Conservation (phyloP, 805 yeast species). For the Myxozyma lipomycoides region DNA sequence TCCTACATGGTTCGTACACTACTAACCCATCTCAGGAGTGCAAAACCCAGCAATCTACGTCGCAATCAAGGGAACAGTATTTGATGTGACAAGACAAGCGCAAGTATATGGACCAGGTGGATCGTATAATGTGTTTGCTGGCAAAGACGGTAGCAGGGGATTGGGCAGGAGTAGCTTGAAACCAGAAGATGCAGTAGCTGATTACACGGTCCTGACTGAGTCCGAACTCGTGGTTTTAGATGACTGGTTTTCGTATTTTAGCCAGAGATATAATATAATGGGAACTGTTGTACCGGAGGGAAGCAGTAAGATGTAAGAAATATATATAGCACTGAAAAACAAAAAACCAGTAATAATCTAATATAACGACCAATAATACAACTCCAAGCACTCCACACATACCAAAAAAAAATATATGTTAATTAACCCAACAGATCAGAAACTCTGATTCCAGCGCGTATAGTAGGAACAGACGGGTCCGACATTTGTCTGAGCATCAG, state of each 20-base stretch:
- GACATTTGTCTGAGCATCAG: constrained; percentile 23
- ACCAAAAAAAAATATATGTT: neutral
- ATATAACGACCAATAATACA: neutral
- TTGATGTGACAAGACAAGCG: constrained; percentile 67
- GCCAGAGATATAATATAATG: constrained; percentile 25
- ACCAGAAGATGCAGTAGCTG: constrained; percentile 47
- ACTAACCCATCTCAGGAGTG: constrained; percentile 35
- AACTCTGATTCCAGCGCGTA: constrained; percentile 19
- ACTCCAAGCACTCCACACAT: neutral
- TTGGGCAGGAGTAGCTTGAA: constrained; percentile 63
- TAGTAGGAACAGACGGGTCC: constrained; percentile 4
- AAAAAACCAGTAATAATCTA: neutral
- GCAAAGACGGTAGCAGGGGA: constrained; percentile 73
- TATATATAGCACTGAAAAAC: neutral
- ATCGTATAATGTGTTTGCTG: constrained; percentile 67
- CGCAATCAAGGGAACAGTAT: constrained; percentile 70
- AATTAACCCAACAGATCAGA: constrained; percentile 23
- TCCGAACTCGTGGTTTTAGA: constrained; percentile 59
- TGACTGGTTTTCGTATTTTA: constrained; percentile 68
- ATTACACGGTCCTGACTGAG: constrained; percentile 46
- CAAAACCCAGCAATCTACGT: constrained; percentile 54
- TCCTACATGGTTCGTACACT: too few species aligned
- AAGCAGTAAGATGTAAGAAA: neutral
- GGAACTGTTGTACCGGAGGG: constrained; percentile 11
- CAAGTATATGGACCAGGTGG: constrained; percentile 74